phyloP scores from a whole-genome alignment of 192 early-diverging fungal genomes.

The Geranomyces variabilis region DNA sequence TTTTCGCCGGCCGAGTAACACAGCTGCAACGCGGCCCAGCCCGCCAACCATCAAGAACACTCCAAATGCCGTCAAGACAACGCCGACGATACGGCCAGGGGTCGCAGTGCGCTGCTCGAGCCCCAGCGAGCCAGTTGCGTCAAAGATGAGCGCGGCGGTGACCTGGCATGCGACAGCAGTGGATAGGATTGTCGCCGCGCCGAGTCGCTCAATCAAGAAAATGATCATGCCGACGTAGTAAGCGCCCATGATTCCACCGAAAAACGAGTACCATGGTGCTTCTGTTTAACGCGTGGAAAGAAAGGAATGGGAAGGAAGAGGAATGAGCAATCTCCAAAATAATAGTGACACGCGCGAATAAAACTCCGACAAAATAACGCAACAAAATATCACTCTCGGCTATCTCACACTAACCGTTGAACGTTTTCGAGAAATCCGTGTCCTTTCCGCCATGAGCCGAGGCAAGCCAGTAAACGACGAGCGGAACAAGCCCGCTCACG shows the following conservation, averaged over 20 bases:
- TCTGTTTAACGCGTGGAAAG: slow-evolving; percentile 3
- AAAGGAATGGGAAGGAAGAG: not conserved
- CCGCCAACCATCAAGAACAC: slow-evolving; percentile 27
- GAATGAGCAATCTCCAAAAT: no score
- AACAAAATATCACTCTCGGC: no score
- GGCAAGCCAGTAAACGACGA: slow-evolving; percentile 29
- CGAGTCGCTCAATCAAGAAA: slow-evolving; percentile 27
- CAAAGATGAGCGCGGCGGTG: slow-evolving; percentile 26
- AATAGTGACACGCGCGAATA: no score
- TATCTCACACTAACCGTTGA: slow-evolving; percentile 4
- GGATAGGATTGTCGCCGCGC: slow-evolving; percentile 19
- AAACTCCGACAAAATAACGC: no score
- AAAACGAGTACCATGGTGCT: slow-evolving; percentile 28
- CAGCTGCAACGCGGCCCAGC: no score
- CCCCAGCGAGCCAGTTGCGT: slow-evolving; percentile 21
- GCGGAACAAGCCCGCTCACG: slow-evolving; percentile 8
- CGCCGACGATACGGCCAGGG: slow-evolving; percentile 26
- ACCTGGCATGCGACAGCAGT: slow-evolving; percentile 25
- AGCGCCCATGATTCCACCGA: slow-evolving; percentile 30
- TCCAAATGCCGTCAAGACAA: slow-evolving; percentile 17
- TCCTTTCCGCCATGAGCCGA: slow-evolving; percentile 10
- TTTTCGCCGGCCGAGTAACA: not conserved
- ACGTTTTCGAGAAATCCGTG: slow-evolving; percentile 6
- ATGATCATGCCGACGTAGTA: slow-evolving; percentile 23
- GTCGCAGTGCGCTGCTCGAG: slow-evolving; percentile 27